phyloP scores from a whole-genome alignment of 2,329 filamentous ascomycete species.

The Cryphonectria parasitica region DNA sequence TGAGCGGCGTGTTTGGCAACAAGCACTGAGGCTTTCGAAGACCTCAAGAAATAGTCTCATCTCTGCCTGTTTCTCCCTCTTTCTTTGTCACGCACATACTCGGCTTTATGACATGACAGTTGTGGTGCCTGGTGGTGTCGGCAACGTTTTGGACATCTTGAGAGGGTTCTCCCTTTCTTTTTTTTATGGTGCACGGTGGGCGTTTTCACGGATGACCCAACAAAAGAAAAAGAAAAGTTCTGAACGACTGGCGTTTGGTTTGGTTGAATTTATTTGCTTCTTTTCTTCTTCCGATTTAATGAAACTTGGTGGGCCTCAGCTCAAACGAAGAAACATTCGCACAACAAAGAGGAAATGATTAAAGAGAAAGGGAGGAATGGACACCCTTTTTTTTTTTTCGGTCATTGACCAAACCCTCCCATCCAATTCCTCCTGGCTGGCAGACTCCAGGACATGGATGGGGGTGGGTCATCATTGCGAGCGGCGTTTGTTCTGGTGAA shows the following conservation, averaged over 20 bases:
- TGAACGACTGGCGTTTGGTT: not conserved
- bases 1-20: conserved; percentile 37
- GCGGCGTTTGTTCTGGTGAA: conserved; percentile 52
- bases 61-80: too few relatives aligned
- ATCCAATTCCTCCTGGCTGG: conserved; percentile 32
- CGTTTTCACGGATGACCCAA: not conserved
- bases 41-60: too few relatives aligned
- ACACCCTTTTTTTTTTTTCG: not conserved
- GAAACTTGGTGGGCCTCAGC: conserved; percentile 39
- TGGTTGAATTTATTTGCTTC: not conserved
- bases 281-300: not conserved
- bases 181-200: not conserved
- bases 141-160: not conserved
- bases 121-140: too few relatives aligned
- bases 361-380: not conserved
- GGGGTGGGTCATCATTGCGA: conserved; percentile 21
- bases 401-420: not conserved
- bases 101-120: too few relatives aligned
- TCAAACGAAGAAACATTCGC: conserved; percentile 30
- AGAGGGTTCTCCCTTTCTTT: not conserved
- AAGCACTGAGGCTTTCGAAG: not conserved
- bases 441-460: conserved; percentile 32
- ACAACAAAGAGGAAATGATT: not conserved
- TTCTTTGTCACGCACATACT: too few relatives aligned
- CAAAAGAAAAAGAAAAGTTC: conserved; percentile 8